Conservation (phyloP, 2,329 filamentous ascomycete species). For the Apiospora marii region DNA sequence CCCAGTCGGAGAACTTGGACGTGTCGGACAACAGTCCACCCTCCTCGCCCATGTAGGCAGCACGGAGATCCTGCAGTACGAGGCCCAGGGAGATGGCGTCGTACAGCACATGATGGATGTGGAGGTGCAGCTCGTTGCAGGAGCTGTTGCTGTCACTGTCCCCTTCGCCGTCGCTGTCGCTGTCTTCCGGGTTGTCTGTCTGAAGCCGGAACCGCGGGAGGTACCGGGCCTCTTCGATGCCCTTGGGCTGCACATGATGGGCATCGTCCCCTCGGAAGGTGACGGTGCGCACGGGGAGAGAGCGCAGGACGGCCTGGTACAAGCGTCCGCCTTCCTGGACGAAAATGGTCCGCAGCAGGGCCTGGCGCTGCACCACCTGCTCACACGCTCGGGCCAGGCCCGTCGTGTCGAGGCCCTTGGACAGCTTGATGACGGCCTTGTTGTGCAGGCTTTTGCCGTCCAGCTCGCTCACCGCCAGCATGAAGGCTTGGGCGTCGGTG, state of each 20-base stretch:
- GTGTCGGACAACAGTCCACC: not conserved
- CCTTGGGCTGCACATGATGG: not conserved
- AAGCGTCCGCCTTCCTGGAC: not conserved
- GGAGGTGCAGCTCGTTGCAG: not conserved
- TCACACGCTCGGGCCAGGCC: not conserved
- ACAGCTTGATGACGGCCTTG: not conserved
- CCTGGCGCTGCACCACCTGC: not conserved
- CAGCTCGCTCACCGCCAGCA: not conserved
- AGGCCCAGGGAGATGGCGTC: not conserved
- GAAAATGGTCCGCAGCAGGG: not conserved
- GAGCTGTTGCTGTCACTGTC: not conserved
- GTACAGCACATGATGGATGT: constrained; percentile 1
- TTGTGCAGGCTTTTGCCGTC: constrained; percentile 2
- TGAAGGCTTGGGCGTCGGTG: not conserved
- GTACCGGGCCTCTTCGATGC: not conserved
- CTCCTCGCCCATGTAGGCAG: not conserved
- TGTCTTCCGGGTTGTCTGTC: not conserved
- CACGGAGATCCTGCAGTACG: not conserved
- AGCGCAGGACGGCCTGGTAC: not conserved
- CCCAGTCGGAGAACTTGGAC: constrained; percentile 6
- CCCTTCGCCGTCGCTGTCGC: not conserved
- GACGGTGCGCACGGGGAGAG: not conserved
- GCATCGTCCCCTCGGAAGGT: not conserved
- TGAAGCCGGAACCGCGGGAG: not conserved
- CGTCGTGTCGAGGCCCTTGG: not conserved